These are phyloP conservation scores for Ilex aquifolium DNA, from an alignment of 257 asterid genomes.

Conservation along the genomic window DNA sequence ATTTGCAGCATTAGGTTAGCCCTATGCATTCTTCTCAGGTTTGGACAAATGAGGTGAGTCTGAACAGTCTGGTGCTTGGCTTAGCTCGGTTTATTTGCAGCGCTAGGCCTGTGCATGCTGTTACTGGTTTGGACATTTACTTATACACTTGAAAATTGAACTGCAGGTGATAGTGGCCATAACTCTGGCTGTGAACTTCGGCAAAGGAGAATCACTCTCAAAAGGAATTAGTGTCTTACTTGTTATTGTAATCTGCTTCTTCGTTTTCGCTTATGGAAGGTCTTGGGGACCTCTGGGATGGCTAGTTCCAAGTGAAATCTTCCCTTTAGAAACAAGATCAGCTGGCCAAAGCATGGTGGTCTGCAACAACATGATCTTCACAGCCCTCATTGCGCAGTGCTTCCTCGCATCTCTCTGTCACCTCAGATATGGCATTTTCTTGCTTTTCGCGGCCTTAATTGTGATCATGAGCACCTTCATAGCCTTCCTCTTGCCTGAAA, in stretches of 20 bases:
- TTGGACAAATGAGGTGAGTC: too few relatives aligned
- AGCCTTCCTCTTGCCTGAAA: slow-evolving; percentile 80
- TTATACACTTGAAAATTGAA: background rate
- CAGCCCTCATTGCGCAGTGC: slow-evolving; percentile 73
- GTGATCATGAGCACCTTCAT: slow-evolving; percentile 57
- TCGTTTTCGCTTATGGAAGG: slow-evolving; percentile 63
- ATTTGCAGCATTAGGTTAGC: too few relatives aligned
- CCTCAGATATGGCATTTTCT: slow-evolving; percentile 72
- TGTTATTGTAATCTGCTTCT: slow-evolving; percentile 51
- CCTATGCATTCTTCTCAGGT: too few relatives aligned
- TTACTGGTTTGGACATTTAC: too few relatives aligned
- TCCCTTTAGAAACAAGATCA: slow-evolving; percentile 79
- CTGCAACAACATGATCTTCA: slow-evolving; percentile 82
- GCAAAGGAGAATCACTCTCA: slow-evolving; percentile 51
- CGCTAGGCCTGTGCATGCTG: too few relatives aligned
- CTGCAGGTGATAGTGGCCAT: slow-evolving; percentile 56
- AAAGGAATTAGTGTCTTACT: slow-evolving; percentile 43
- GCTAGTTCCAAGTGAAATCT: slow-evolving; percentile 82
- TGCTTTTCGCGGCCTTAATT: slow-evolving; percentile 63
- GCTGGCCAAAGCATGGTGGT: slow-evolving; percentile 91
- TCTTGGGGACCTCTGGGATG: slow-evolving; percentile 91
- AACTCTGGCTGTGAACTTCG: slow-evolving; percentile 63
- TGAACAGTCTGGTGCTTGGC: too few relatives aligned
- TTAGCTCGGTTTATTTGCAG: too few relatives aligned
- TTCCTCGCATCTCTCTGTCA: slow-evolving; percentile 68